Conservation (phyloP, 1,284 basidiomycete species). For the Sporisorium iseilematis-ciliati region DNA sequence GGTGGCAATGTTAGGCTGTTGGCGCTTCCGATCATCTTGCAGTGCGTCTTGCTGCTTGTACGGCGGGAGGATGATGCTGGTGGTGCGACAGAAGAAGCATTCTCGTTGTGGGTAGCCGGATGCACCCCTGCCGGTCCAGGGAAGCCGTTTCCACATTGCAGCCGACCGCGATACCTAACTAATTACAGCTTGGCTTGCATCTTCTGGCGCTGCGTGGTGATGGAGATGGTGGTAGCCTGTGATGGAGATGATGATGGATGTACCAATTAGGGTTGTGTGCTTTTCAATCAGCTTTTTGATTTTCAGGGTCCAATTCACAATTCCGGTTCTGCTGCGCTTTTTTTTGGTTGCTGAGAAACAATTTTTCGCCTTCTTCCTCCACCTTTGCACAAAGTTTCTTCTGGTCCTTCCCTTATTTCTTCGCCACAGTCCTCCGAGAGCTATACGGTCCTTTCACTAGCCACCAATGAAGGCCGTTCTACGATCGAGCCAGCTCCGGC, state of each 20-base stretch:
- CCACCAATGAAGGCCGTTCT: slow-evolving; percentile 26
- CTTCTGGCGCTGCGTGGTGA: background rate
- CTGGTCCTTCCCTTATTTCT: background rate
- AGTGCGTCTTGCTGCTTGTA: slow-evolving; percentile 20
- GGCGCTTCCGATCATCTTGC: background rate
- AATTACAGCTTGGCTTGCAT: background rate
- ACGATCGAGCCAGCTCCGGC: background rate
- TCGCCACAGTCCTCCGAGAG: slow-evolving; percentile 3
- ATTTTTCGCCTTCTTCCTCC: slow-evolving; percentile 17
- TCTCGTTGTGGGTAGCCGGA: slow-evolving; percentile 42
- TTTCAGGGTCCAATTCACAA: slow-evolving; percentile 13
- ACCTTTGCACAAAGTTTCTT: slow-evolving; percentile 6
- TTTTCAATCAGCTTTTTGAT: slow-evolving; percentile 9
- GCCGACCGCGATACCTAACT: background rate
- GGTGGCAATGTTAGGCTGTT: slow-evolving; percentile 8
- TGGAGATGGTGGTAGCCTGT: background rate
- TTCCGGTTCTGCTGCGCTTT: background rate
- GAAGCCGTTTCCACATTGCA: slow-evolving; percentile 26
- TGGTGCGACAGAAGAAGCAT: slow-evolving; percentile 60
- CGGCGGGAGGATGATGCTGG: slow-evolving; percentile 56
- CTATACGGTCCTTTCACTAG: background rate
- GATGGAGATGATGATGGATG: background rate
- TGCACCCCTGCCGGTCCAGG: slow-evolving; percentile 24
- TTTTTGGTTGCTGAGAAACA: background rate
- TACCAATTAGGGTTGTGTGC: slow-evolving; percentile 8